These are phyloP conservation scores for Pseudovirgaria hyperparasitica DNA, from an alignment of 2,329 filamentous ascomycete genomes.

Conservation along the genomic window DNA sequence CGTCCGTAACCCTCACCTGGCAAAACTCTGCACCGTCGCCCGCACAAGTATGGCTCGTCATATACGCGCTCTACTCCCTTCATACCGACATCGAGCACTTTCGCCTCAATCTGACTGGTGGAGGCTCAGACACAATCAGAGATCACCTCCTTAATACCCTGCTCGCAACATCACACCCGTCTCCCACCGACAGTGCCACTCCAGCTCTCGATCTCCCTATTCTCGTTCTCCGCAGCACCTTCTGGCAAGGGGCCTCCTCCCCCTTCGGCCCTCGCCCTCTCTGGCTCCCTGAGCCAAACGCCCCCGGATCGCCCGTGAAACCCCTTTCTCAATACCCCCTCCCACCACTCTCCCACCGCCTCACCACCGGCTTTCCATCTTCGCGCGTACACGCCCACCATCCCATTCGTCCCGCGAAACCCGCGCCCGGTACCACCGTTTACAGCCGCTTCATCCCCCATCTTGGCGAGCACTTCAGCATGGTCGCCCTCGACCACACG, in stretches of 20 bases:
- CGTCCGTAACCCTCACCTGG: constrained; percentile 31
- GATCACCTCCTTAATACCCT: constrained; percentile 29
- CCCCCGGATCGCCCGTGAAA: constrained; percentile 28
- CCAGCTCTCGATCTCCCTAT: constrained; percentile 28
- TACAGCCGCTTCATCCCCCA: constrained; percentile 73
- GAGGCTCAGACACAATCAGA: constrained; percentile 21
- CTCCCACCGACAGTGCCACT: constrained; percentile 18
- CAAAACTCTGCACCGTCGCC: constrained; percentile 25
- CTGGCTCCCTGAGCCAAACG: constrained; percentile 23
- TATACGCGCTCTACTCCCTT: constrained; percentile 32
- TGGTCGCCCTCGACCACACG: constrained; percentile 58
- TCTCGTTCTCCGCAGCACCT: constrained; percentile 37
- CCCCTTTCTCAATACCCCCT: constrained; percentile 26
- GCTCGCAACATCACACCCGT: constrained; percentile 31
- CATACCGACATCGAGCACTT: constrained; percentile 33
- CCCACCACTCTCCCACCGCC: constrained; percentile 30
- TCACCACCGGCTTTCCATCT: constrained; percentile 35
- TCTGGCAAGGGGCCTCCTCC: constrained; percentile 32
- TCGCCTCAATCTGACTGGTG: constrained; percentile 28
- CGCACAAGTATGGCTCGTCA: constrained; percentile 34
- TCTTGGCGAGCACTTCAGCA: constrained; percentile 62
- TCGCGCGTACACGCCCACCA: constrained; percentile 49
- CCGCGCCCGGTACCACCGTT: constrained; percentile 53
- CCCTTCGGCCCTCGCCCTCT: constrained; percentile 28
- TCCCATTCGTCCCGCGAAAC: constrained; percentile 60